These are phyloP conservation scores for Cicer judaicum DNA, from an alignment of 306 rosid genomes.

Conservation along the genomic window DNA sequence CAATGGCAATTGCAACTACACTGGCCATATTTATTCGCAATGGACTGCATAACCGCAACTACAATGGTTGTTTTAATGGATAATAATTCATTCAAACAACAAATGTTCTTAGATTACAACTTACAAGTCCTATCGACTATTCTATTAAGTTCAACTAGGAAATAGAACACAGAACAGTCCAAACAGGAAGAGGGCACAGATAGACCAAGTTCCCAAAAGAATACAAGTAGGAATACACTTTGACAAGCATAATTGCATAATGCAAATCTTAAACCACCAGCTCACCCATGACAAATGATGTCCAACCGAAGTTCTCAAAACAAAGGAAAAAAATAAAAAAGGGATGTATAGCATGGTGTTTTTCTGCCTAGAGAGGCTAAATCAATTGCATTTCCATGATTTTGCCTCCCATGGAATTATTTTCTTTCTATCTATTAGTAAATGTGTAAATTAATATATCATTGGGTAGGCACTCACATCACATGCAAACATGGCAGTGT, in stretches of 20 bases:
- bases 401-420: not conserved
- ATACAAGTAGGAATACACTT: not conserved
- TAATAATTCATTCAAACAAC: not conserved
- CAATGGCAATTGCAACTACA: no score
- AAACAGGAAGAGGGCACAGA: not conserved
- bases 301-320: slow-evolving; percentile 6
- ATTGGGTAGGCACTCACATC: not conserved
- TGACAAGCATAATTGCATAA: not conserved
- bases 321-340: not conserved
- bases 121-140: not conserved
- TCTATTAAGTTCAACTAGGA: slow-evolving; percentile 22
- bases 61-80: not conserved
- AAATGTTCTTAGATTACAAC: not conserved
- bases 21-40: no score
- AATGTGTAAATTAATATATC: not conserved
- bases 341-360: not conserved
- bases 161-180: slow-evolving; percentile 5
- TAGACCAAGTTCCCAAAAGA: not conserved
- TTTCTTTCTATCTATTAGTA: not conserved
- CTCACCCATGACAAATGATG: not conserved
- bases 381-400: not conserved
- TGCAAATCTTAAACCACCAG: not conserved
- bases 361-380: slow-evolving; percentile 4
- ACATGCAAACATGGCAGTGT: no score
- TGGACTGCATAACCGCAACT: no score